Percentiles rank a stretch among this genome's conserved stretches.
Evolutionary conservation across 2,329 filamentous ascomycete genomes (phyloP).

Genomic region (Mariannaea elegans): DNA sequence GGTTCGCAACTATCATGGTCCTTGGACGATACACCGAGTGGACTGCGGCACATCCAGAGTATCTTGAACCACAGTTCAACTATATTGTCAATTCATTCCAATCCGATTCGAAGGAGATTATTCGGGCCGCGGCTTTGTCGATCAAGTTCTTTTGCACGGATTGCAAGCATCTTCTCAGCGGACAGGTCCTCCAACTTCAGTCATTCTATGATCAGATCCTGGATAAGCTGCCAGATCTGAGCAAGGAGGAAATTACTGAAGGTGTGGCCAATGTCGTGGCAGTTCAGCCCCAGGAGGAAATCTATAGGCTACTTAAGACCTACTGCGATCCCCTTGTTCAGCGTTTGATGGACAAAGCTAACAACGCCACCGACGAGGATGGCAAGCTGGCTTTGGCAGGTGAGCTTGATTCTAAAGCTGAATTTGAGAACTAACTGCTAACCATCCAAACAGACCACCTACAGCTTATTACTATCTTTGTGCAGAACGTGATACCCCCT

Average conservation of each 20-base stretch:
- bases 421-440: constrained; percentile 20
- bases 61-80: constrained; percentile 89
- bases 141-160: constrained; percentile 98
- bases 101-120: constrained; percentile 87
- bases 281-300: constrained; percentile 80
- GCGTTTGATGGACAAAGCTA: constrained; percentile 85
- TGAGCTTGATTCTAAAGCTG: constrained; percentile 49
- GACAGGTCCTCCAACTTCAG: constrained; percentile 86
- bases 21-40: constrained; percentile 97
- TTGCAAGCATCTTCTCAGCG: constrained; percentile 85
- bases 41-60: constrained; percentile 94
- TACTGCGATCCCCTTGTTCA: constrained; percentile 93
- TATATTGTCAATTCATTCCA: constrained; percentile 96
- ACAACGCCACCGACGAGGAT: constrained; percentile 82
- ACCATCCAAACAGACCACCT: constrained; percentile 73
- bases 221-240: constrained; percentile 83
- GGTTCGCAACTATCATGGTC: constrained; percentile 98
- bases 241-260: constrained; percentile 96
- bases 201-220: constrained; percentile 91
- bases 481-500: constrained; percentile 80
- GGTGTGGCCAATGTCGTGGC: constrained; percentile 93
- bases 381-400: constrained; percentile 87
- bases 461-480: constrained; percentile 90
- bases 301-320: constrained; percentile 86
- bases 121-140: constrained; percentile 89